Base-by-base conservation (phyloP, 805 yeast genomes). In the Saccharomyces cerevisiae region DNA sequence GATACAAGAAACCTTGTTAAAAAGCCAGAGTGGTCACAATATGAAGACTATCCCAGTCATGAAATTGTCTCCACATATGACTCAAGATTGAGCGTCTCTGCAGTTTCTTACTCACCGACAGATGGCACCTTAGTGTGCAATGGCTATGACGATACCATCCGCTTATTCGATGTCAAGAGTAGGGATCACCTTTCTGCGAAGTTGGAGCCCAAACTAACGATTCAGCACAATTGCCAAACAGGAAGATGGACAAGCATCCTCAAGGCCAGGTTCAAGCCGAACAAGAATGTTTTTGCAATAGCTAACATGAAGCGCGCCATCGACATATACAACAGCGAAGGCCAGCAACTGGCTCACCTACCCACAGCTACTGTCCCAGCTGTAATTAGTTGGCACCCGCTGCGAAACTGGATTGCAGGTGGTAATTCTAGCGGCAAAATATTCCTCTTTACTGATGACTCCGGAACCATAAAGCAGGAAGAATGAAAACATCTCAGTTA, bases 231-330 rank as follows among this genome's bases (percentile, higher is more conserved):
- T 64, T 94, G 99, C 72, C 96, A 92, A 69, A 87, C 97, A 0
- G 99, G 99, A 0, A 76, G 96, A 59, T 92, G 99, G 99, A 96
- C 94, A 0, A 84, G 96, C 1, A 92, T 92, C 49, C 73, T 92
- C 54, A 89, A 92, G 62, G 83, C 97, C 0, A 79, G 83, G 64
- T 92, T 97, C 95, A 97, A 94, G 57, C 68, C 71, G 1, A 71
- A 77, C 31, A 75, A 80, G 30, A 87, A 90, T 59, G 90, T 92
- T 64, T 89, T 94, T 70, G 87, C 85, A 17, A 92, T 92, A 61
- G 98, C 88, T 11, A 92, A 92, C 68, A 94, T 92, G 99, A 89
- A 86, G 60, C 77, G 94, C 57, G 88, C 81, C 50, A 78, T 90
- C 53, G 99, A 94, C 69, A 77, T 94, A 4, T 94, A 86, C 64